A percentile compares a stretch with the other conserved stretches of the same genome.
These are phyloP conservation scores for Lactifluus volemus DNA, from an alignment of 768 basidiomycete genomes.

Conservation along the genomic window DNA sequence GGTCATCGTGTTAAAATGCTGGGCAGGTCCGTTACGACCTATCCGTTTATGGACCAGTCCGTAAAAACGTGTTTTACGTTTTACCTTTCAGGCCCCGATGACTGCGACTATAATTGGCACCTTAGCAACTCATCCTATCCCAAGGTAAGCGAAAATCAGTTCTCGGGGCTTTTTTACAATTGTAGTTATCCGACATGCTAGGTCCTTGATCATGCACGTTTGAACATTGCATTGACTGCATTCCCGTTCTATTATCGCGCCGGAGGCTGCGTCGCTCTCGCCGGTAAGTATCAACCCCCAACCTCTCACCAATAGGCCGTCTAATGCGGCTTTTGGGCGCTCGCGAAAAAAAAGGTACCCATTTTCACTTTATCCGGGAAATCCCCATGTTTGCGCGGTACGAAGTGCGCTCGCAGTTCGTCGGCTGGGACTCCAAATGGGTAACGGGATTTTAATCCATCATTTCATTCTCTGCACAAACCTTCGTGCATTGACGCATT, in stretches of 20 bases:
- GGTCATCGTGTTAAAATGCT: slow-evolving; percentile 13
- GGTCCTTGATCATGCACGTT: slow-evolving; percentile 31
- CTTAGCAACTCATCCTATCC: slow-evolving; percentile 78
- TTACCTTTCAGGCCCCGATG: slow-evolving; percentile 46
- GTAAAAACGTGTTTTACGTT: neutral
- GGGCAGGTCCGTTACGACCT: slow-evolving; percentile 15
- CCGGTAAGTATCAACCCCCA: slow-evolving; percentile 24
- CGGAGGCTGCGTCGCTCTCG: slow-evolving; percentile 56
- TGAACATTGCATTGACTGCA: slow-evolving; percentile 38
- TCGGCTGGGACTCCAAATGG: slow-evolving; percentile 75
- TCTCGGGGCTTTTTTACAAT: neutral
- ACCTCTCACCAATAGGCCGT: neutral
- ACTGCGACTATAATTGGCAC: slow-evolving; percentile 65
- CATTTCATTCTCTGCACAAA: no score
- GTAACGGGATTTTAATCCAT: slow-evolving; percentile 30
- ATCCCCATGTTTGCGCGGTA: slow-evolving; percentile 55
- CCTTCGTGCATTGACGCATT: neutral
- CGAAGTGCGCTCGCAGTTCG: slow-evolving; percentile 50
- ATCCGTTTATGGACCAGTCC: no score
- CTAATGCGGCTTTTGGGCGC: neutral
- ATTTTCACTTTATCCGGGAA: slow-evolving; percentile 62
- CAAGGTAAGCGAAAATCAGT: slow-evolving; percentile 37
- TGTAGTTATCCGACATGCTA: neutral
- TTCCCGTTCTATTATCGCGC: slow-evolving; percentile 51
- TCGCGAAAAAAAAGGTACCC: slow-evolving; percentile 37